A percentile compares a stretch with the other conserved stretches of the same genome.
Conservation (phyloP, 352 stramenopile genomes). For the Pelagophyceae sp. region DNA sequence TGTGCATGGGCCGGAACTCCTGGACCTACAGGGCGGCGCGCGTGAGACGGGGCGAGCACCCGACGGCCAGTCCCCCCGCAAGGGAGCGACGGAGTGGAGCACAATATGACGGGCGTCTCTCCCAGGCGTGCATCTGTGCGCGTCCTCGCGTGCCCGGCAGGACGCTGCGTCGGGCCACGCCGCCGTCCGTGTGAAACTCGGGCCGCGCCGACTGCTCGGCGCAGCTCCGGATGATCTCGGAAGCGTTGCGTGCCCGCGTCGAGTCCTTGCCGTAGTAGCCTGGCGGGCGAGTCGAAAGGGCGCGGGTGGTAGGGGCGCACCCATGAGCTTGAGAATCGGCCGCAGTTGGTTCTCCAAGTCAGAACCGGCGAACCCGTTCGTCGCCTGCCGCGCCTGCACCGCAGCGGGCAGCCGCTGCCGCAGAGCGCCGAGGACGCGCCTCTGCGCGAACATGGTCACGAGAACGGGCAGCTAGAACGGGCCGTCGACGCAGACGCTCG, state of each 20-base stretch:
- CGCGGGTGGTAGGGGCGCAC: not conserved
- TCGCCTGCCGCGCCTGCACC: too few species aligned
- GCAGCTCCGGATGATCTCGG: slow-evolving; percentile 63
- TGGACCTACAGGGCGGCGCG: slow-evolving; percentile 50
- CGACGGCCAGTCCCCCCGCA: not conserved
- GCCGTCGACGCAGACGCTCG: too few species aligned
- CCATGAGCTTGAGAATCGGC: not conserved
- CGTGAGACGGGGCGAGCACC: not conserved
- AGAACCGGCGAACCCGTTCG: too few species aligned
- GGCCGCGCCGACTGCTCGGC: slow-evolving; percentile 63
- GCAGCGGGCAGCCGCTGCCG: too few species aligned
- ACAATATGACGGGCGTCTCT: not conserved
- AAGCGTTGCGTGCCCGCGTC: slow-evolving; percentile 58
- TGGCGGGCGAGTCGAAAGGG: not conserved
- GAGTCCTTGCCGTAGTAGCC: slow-evolving; percentile 74
- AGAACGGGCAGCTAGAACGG: too few species aligned
- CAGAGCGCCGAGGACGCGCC: too few species aligned
- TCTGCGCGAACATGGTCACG: too few species aligned
- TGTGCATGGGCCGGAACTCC: slow-evolving; percentile 81
- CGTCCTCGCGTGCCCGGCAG: too few species aligned
- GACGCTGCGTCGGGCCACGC: too few species aligned
- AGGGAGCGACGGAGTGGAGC: not conserved
- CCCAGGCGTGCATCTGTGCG: too few species aligned
- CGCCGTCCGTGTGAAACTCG: slow-evolving; percentile 47
- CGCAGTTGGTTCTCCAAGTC: not conserved